Percentiles rank a stretch among this genome's conserved stretches.
These are phyloP conservation scores for Dacryopinax primogenitus DNA, from an alignment of 768 basidiomycete species.

Conservation along the genomic window DNA sequence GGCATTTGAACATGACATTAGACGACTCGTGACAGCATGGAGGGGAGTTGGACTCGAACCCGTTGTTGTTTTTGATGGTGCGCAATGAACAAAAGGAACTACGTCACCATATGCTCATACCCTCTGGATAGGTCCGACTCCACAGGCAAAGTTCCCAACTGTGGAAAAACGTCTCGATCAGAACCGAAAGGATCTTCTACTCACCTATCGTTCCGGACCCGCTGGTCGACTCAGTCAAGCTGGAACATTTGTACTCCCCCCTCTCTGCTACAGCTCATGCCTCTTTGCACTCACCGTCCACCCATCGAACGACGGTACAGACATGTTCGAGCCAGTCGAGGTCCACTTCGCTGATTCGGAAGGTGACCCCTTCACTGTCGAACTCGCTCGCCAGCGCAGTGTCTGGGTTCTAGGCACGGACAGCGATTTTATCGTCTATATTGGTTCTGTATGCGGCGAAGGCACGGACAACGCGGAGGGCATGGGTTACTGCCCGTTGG, in stretches of 20 bases:
- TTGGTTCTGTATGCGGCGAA: constrained; percentile 34
- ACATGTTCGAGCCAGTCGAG: constrained; percentile 28
- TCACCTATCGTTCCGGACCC: constrained; percentile 60
- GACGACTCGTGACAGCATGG: constrained; percentile 50
- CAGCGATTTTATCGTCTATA: constrained; percentile 71
- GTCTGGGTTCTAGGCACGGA: constrained; percentile 69
- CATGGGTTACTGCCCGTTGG: constrained; percentile 57
- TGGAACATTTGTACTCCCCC: constrained; percentile 49
- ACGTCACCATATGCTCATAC: constrained; percentile 3
- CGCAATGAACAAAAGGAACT: constrained; percentile 15
- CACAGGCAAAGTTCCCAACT: constrained; percentile 61
- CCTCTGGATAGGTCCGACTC: constrained; percentile 43
- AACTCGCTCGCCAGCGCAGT: constrained; percentile 57
- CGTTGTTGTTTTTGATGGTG: constrained; percentile 76
- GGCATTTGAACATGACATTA: constrained; percentile 40
- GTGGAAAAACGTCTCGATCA: constrained; percentile 47
- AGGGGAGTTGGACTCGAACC: constrained; percentile 48
- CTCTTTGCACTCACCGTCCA: constrained; percentile 38
- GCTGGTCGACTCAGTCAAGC: constrained; percentile 55
- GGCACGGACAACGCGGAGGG: constrained; percentile 38
- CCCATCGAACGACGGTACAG: neutral
- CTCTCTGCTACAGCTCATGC: constrained; percentile 47
- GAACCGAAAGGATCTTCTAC: constrained; percentile 45
- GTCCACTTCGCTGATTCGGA: constrained; percentile 70
- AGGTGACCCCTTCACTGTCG: constrained; percentile 70